Base-by-base conservation (phyloP, 148 eudicot genomes). In the Heliosperma pusillum region DNA sequence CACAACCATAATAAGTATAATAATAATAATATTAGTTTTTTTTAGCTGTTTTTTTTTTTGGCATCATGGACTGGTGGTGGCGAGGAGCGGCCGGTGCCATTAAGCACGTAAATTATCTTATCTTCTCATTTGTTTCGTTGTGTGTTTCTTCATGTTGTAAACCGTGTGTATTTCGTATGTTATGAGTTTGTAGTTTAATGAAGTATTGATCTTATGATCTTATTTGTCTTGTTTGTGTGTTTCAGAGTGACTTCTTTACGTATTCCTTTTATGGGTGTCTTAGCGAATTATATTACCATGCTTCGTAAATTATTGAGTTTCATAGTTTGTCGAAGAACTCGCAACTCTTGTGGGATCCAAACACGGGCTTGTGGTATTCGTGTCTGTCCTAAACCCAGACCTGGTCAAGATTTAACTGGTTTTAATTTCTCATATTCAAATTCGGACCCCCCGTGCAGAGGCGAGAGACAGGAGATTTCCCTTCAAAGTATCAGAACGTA, bases 401-500 rank as follows among this genome's bases (percentile, higher is more conserved):
- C 12, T 5, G 16, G 53, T 47, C 7, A 10, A 47, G 15, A 1
- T 47, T 47, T 10, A 2, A 33, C 10, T 36, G 42, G 9, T 36
- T 10, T 36, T 5, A 36, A 36, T 5, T 6, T 36, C 56, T 78
- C 1, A 63, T 45, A 60, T 60, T 26, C 70, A 3, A 45, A 24
- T 42, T 20, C 70, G 17, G 45, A 20, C 69, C 17, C 6, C 69
- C 17, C 6, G 26, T 76, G 77, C 88, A 90, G 97, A 90, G 74
- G 76, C 86, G 42, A n/a, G 81, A 80, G 22, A 83, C 66, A 4
- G 86, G 81, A 63, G 88, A 87, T 13, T 75, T 56, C 19, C 84
- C 89, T 0, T 72, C 83, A 2, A 87, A 80, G 75, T 81, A 82
- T 73, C 80, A 85, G 67, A 83, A 87, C 60, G 91, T 91, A 29